Base-by-base conservation (phyloP, 768 basidiomycete genomes). In the Kwoniella heveanensis region DNA sequence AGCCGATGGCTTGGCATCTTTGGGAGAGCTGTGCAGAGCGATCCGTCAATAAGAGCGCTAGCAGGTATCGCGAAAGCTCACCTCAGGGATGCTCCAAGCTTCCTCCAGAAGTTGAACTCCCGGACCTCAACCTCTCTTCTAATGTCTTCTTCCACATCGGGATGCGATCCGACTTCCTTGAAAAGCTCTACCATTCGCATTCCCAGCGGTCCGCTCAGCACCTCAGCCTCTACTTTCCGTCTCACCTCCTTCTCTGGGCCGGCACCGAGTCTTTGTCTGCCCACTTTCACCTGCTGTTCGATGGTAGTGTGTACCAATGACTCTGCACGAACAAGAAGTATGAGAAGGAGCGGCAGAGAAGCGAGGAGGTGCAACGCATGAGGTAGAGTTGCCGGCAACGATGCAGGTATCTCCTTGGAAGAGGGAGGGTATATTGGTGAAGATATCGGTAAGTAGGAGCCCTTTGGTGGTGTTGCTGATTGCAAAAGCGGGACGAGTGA, bases 231-330 rank as follows among this genome's bases (percentile, higher is more conserved):
- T 39, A 72, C 80, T 39, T 66, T 73, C 65, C 67, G 69, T 55
- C 69, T 67, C 47, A 77, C 72, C 24, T 76, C 72, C 57, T 77
- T 77, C 61, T 74, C 73, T 13, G 69, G 57, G n/a, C 72, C 79
- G 6, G 53, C 78, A 9, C 87, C 87, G 15, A 99, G 82, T 22
- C 96, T 85, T 66, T 84, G 89, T 49, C 93, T 84, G 17, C 91
- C 86, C 68, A 85, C 90, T 27, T 87, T 85, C 39, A 95, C 84
- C 75, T 96, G 91, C 60, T 56, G 0, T 74, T 76, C 37, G 19
- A 61, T 58, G 9, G 51, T 64, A 0, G 46, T 62, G 49, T 64
- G 51, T 4, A 71, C 70, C 49, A 65, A 51, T 1, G 59, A 52
- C 60, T 70, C 65, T 8, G 59, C 57, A 24, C 68, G 65, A 30